A percentile compares a stretch with the other conserved stretches of the same genome.
Conservation (phyloP, 306 rosid species). For the Lablab purpureus region DNA sequence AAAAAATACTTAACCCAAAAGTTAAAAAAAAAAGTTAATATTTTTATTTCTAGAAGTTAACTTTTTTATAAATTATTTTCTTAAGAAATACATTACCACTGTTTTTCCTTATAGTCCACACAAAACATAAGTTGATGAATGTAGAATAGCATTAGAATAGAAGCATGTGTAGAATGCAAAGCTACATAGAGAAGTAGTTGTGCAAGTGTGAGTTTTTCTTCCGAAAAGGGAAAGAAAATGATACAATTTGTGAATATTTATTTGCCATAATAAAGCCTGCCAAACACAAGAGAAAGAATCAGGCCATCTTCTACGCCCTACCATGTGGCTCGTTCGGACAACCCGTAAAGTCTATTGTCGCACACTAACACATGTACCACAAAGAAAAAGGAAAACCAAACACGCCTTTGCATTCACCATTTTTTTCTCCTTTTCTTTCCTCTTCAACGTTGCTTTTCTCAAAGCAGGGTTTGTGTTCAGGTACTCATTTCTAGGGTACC, state of each 20-base stretch:
- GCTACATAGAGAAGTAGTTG: no score
- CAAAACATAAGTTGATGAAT: neutral
- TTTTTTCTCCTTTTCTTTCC: conserved; percentile 21
- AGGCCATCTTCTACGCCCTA: conserved; percentile 16
- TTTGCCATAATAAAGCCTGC: conserved; percentile 7
- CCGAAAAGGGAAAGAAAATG: conserved; percentile 7
- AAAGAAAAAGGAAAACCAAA: conserved; percentile 12
- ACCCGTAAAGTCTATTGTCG: conserved; percentile 35
- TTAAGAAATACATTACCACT: neutral
- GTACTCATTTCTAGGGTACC: conserved; percentile 29
- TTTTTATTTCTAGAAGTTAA: no score
- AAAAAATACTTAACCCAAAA: no score
- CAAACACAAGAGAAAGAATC: conserved; percentile 18
- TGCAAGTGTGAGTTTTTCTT: conserved; percentile 2
- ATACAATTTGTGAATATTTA: neutral
- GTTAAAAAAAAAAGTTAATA: no score
- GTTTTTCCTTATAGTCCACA: neutral
- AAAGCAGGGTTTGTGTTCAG: conserved; percentile 33
- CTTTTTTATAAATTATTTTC: no score
- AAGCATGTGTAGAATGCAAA: no score
- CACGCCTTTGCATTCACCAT: conserved; percentile 13
- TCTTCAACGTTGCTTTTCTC: conserved; percentile 19
- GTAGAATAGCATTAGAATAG: no score
- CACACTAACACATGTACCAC: conserved; percentile 4
- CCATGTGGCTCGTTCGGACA: conserved; percentile 42